Evolutionary conservation across 352 stramenopile species (phyloP).

Genomic region (Globisporangium yorkense): DNA sequence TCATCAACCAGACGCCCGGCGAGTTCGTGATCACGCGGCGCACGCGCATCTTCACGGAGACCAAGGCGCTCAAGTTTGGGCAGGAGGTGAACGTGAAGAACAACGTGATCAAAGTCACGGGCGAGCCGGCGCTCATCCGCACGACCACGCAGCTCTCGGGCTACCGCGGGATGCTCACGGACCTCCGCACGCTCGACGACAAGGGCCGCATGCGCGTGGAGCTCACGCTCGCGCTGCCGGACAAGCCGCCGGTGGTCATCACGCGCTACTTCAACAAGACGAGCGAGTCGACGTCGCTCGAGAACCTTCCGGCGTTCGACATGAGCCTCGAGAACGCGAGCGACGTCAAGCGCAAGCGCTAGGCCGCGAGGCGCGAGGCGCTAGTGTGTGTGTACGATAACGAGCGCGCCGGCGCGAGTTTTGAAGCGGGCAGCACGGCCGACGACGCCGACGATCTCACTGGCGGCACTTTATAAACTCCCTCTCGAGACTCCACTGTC

Average conservation of each 20-base stretch:
- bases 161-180: conserved; percentile 69
- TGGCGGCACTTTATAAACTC: neutral
- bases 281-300: conserved; percentile 81
- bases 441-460: no score
- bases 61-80: conserved; percentile 82
- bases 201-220: conserved; percentile 79
- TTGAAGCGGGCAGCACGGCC: no score
- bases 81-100: conserved; percentile 86
- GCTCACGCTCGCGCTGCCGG: conserved; percentile 66
- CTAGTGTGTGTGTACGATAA: no score
- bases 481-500: no score
- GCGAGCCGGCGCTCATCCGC: conserved; percentile 62
- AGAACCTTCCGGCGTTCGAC: conserved; percentile 85
- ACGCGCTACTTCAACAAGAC: conserved; percentile 85
- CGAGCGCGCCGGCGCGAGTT: no score
- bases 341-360: conserved; percentile 85
- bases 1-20: conserved; percentile 77
- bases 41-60: conserved; percentile 89
- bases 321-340: conserved; percentile 76
- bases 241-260: conserved; percentile 73
- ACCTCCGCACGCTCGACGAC: conserved; percentile 70
- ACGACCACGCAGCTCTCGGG: conserved; percentile 79
- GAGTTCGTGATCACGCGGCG: conserved; percentile 85
- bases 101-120: conserved; percentile 83
- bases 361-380: conserved; percentile 4